These are phyloP conservation scores for Cenchrus americanus DNA, from an alignment of 176 grass and related monocot species.

Conservation along the genomic window DNA sequence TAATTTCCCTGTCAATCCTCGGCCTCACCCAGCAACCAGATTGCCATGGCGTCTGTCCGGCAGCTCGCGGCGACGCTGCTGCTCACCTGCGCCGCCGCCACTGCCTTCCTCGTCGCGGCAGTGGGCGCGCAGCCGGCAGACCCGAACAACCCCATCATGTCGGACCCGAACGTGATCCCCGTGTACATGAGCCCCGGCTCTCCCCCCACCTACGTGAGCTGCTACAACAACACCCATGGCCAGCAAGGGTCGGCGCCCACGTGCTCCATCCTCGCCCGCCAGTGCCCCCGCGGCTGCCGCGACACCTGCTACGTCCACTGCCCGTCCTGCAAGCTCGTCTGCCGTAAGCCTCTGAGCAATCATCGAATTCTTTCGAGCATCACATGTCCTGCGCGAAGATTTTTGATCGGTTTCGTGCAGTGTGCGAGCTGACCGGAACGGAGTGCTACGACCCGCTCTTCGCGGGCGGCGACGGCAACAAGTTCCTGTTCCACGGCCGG, in stretches of 20 bases:
- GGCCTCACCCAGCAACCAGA: background rate
- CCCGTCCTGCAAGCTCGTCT: constrained; percentile 62
- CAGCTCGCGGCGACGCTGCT: background rate
- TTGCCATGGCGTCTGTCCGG: constrained; percentile 28
- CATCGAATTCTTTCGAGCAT: background rate
- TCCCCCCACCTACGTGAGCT: constrained; percentile 30
- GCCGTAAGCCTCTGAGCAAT: constrained; percentile 33
- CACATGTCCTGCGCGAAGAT: background rate
- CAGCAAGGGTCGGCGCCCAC: background rate
- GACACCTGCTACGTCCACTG: constrained; percentile 62
- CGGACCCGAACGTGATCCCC: constrained; percentile 41
- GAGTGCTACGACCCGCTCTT: constrained; percentile 63
- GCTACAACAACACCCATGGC: constrained; percentile 34
- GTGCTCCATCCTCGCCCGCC: background rate
- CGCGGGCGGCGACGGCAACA: constrained; percentile 62
- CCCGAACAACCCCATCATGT: background rate
- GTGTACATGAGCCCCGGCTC: constrained; percentile 37
- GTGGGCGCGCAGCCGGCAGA: constrained; percentile 15
- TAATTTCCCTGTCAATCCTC: background rate
- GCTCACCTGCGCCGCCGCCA: constrained; percentile 11
- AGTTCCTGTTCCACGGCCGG: constrained; percentile 57
- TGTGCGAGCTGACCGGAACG: constrained; percentile 47
- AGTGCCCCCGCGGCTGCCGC: constrained; percentile 44
- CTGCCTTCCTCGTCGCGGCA: constrained; percentile 5
- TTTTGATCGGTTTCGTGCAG: constrained; percentile 33